Evolutionary conservation across 352 stramenopile species (phyloP).

Genomic region (Thalassiosira livingstoniorum): DNA sequence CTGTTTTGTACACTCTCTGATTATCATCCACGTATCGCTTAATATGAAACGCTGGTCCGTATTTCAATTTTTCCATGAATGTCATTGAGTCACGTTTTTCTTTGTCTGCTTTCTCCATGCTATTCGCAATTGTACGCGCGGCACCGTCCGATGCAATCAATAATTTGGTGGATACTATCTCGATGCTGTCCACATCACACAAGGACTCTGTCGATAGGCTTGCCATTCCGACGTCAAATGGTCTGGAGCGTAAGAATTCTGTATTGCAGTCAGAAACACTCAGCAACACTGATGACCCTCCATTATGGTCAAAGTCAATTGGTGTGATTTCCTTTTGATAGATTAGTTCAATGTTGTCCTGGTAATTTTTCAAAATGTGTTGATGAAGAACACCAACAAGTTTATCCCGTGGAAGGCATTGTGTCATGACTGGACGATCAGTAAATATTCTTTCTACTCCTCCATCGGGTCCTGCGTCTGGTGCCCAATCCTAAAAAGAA

Average conservation of each 20-base stretch:
- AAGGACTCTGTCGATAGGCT: background rate
- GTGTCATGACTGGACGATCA: slow-evolving; percentile 40
- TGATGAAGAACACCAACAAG: slow-evolving; percentile 59
- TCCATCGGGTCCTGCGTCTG: slow-evolving; percentile 56
- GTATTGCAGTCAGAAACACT: background rate
- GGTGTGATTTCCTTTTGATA: slow-evolving; percentile 62
- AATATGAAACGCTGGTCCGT: slow-evolving; percentile 40
- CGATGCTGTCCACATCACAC: background rate
- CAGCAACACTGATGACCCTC: slow-evolving; percentile 21
- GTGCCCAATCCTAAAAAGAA: slow-evolving; percentile 69
- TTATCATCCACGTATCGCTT: slow-evolving; percentile 72
- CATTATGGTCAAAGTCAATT: slow-evolving; percentile 52
- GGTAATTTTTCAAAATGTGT: slow-evolving; percentile 49
- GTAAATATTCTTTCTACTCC: slow-evolving; percentile 29
- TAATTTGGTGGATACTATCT: slow-evolving; percentile 46
- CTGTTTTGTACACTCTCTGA: slow-evolving; percentile 78
- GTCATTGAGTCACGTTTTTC: slow-evolving; percentile 2
- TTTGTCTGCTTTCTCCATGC: slow-evolving; percentile 56
- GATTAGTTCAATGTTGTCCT: slow-evolving; percentile 52
- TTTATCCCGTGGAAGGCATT: slow-evolving; percentile 67
- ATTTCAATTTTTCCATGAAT: background rate
- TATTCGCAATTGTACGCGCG: slow-evolving; percentile 63
- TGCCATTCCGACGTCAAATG: slow-evolving; percentile 21
- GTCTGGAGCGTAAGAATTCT: background rate
- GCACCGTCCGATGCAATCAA: slow-evolving; percentile 80